These are phyloP conservation scores for Boletus bicolor DNA, from an alignment of 768 basidiomycete species.

Conservation along the genomic window DNA sequence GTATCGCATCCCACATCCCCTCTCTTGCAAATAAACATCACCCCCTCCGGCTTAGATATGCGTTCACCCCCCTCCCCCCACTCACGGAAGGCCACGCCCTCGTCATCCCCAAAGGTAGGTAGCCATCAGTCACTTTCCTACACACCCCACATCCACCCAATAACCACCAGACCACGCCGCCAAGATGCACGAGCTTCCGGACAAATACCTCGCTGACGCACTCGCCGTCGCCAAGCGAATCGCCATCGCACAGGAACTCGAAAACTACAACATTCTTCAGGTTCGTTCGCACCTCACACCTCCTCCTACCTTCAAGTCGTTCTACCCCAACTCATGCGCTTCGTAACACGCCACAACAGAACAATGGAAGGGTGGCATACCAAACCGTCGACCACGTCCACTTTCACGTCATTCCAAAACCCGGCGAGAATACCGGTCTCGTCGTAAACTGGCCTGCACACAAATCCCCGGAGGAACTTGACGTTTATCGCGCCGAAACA, in stretches of 20 bases:
- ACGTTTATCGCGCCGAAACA: slow-evolving; percentile 4
- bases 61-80: slow-evolving; percentile 91
- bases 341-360: slow-evolving; percentile 36
- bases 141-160: neutral
- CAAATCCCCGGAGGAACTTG: slow-evolving; percentile 6
- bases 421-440: slow-evolving; percentile 65
- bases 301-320: neutral
- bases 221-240: slow-evolving; percentile 83
- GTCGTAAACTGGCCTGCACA: slow-evolving; percentile 61
- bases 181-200: slow-evolving; percentile 85
- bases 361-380: slow-evolving; percentile 64
- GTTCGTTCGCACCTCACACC: slow-evolving; percentile 20
- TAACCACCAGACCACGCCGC: slow-evolving; percentile 66
- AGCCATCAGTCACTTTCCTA: accelerated
- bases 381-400: slow-evolving; percentile 83
- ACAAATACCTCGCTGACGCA: slow-evolving; percentile 74
- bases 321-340: neutral
- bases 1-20: slow-evolving; percentile 25
- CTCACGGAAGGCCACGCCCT: slow-evolving; percentile 84
- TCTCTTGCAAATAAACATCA: neutral
- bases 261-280: slow-evolving; percentile 85
- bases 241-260: slow-evolving; percentile 60
- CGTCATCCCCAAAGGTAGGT: slow-evolving; percentile 85
- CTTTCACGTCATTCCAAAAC: slow-evolving; percentile 93
- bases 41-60: slow-evolving; percentile 45